These are phyloP conservation scores for Ephemerocybe angulata DNA, from an alignment of 768 basidiomycete genomes.

Conservation along the genomic window DNA sequence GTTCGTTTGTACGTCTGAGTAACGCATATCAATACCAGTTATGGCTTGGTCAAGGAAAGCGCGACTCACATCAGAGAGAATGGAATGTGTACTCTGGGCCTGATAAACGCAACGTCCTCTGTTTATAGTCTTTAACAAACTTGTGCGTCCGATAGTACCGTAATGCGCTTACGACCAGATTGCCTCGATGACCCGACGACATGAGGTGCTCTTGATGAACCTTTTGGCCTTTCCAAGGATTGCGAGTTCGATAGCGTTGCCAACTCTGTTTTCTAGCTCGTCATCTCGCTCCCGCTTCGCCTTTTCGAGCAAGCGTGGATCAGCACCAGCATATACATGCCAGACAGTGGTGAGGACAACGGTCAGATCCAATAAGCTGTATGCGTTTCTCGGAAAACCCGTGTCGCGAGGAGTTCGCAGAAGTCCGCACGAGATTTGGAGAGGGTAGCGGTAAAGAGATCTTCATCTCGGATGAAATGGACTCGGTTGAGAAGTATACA, in stretches of 20 bases:
- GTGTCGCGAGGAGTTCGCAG: constrained; percentile 87
- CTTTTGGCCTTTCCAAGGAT: constrained; percentile 82
- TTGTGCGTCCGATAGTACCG: neutral
- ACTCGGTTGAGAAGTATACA: constrained; percentile 86
- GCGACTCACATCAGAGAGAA: constrained; percentile 77
- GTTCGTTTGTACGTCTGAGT: constrained; percentile 86
- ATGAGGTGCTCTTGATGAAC: constrained; percentile 86
- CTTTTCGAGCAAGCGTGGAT: constrained; percentile 49
- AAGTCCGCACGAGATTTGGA: constrained; percentile 74
- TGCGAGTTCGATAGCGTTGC: constrained; percentile 92
- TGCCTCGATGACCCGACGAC: constrained; percentile 84
- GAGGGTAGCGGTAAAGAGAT: constrained; percentile 63
- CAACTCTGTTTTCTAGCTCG: constrained; percentile 73
- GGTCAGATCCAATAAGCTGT: constrained; percentile 64
- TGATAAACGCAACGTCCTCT: constrained; percentile 92
- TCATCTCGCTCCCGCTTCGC: constrained; percentile 65
- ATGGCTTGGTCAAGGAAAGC: neutral
- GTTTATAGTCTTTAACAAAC: constrained; percentile 10
- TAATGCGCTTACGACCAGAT: constrained; percentile 63
- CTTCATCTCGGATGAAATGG: constrained; percentile 77
- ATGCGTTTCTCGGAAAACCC: constrained; percentile 67
- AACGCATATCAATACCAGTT: neutral
- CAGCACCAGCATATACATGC: constrained; percentile 77
- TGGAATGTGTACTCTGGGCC: constrained; percentile 80
- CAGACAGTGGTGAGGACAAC: constrained; percentile 74